phyloP scores from a whole-genome alignment of 2,329 filamentous ascomycete genomes.

The Ramularia endophylla region DNA sequence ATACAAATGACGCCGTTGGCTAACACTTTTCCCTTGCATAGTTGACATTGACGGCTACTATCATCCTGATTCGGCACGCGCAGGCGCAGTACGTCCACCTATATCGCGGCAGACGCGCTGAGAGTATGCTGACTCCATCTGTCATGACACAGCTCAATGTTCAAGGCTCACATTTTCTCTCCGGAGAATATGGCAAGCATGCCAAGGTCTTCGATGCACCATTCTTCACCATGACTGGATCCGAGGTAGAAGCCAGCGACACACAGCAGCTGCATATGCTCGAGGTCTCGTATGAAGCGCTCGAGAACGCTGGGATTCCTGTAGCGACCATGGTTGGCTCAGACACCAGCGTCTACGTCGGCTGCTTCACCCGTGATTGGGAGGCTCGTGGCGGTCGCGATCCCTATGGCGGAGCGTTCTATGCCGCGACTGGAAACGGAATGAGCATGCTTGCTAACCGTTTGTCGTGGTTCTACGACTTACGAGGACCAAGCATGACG shows the following conservation, averaged over 20 bases:
- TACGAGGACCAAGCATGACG: constrained; percentile 13
- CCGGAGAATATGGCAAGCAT: constrained; percentile 1
- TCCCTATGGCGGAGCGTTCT: constrained; percentile 9
- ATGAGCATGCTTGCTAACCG: constrained; percentile 9
- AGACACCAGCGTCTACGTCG: constrained; percentile 11
- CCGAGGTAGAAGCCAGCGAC: constrained; percentile 3
- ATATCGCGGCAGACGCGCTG: too few species aligned
- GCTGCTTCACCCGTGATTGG: constrained; percentile 14
- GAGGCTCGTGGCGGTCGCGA: constrained; percentile 9
- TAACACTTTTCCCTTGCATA: background rate
- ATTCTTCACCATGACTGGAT: constrained; percentile 9
- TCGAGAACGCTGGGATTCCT: constrained; percentile 10
- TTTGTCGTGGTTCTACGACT: constrained; percentile 15
- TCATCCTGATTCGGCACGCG: constrained; percentile 5
- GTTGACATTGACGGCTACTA: constrained; percentile 2
- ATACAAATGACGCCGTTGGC: too few species aligned
- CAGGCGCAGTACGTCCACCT: constrained; percentile 1
- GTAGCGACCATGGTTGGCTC: constrained; percentile 6
- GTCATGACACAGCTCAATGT: background rate
- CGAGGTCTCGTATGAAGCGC: constrained; percentile 7
- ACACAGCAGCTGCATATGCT: constrained; percentile 5
- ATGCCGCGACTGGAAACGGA: constrained; percentile 15
- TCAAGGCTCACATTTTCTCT: constrained; percentile 5
- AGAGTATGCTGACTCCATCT: too few species aligned
- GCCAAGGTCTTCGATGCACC: constrained; percentile 9